Base-by-base conservation (phyloP, 768 basidiomycete genomes). In the Kwoniella sp. region DNA sequence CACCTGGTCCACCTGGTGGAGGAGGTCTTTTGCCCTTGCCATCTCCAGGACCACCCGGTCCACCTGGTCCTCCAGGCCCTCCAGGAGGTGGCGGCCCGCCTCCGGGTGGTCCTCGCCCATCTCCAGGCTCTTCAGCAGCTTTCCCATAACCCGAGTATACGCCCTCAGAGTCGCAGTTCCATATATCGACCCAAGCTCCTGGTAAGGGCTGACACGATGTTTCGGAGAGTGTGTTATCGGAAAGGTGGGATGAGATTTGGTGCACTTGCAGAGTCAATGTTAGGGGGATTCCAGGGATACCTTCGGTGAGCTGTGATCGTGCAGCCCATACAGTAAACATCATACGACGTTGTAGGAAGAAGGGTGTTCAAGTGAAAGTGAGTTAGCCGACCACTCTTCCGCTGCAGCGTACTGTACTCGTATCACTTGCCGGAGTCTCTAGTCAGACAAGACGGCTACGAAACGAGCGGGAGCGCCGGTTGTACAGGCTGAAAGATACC, bases 111-210 rank as follows among this genome's bases (percentile, higher is more conserved):
- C 33, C 33, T 33, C 33, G 5, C 13, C 33, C 33, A 47, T 47
- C 19, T 24, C 51, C 51, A 52, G 51, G 51, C 22, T 30, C 51
- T n/a, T 52, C 51, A 22, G 51, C 51, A 5, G 27, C 27, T 24
- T 52, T 52, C n/a, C 56, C 56, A 36, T 61, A 61, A 2, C 60
- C 60, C 12, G 60, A 61, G 33, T 61, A 61, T 2, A 61, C 36
- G n/a, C 60, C 60, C 12, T 29, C 25, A 6, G 29, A 7, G 27
- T 61, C 60, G 22, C 50, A 52, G 26, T 36, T 53, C 60, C 60
- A 61, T 7, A 61, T 61, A 44, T 61, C 60, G 15, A 52, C 30
- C 60, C 60, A 61, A 2, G 60, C 60, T 9, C 37, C 60, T 6
- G 49, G 19, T 2, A 61, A 24, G 9, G 60, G 60, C n/a, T 17